These are phyloP conservation scores for Plasmodium yoelii DNA, from an alignment of 169 alveolate genomes.

Conservation along the genomic window DNA sequence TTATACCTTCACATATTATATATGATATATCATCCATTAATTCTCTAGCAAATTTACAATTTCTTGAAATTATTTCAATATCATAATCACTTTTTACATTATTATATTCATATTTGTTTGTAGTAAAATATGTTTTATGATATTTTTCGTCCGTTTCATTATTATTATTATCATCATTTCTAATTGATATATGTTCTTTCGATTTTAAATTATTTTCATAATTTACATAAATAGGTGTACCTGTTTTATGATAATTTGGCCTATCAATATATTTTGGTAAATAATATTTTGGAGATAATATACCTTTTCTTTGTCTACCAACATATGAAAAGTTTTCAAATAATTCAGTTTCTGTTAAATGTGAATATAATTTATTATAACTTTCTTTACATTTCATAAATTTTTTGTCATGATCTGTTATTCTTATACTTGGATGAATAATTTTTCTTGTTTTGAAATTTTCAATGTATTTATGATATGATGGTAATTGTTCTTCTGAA, in stretches of 20 bases:
- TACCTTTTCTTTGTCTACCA: constrained; percentile 82
- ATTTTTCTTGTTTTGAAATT: constrained; percentile 51
- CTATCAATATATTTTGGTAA: constrained; percentile 75
- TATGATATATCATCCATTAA: constrained; percentile 79
- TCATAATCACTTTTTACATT: constrained; percentile 77
- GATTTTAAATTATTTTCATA: constrained; percentile 35
- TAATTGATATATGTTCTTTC: neutral
- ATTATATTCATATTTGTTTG: constrained; percentile 66
- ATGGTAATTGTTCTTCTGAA: constrained; percentile 39
- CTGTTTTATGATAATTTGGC: constrained; percentile 82
- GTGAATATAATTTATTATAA: constrained; percentile 49
- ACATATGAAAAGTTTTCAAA: constrained; percentile 35
- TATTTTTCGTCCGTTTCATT: neutral
- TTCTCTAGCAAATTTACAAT: constrained; percentile 82
- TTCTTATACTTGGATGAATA: constrained; percentile 61
- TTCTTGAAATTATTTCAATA: constrained; percentile 79
- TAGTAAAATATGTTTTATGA: neutral
- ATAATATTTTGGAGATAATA: constrained; percentile 78
- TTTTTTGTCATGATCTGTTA: constrained; percentile 31
- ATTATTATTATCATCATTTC: constrained; percentile 15
- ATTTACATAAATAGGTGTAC: constrained; percentile 79
- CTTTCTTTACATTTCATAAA: constrained; percentile 52
- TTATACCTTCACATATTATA: constrained; percentile 80
- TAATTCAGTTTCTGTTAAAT: constrained; percentile 29
- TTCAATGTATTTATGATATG: constrained; percentile 60